These are phyloP conservation scores for Mycena maculata DNA, from an alignment of 768 basidiomycete genomes.

Conservation along the genomic window DNA sequence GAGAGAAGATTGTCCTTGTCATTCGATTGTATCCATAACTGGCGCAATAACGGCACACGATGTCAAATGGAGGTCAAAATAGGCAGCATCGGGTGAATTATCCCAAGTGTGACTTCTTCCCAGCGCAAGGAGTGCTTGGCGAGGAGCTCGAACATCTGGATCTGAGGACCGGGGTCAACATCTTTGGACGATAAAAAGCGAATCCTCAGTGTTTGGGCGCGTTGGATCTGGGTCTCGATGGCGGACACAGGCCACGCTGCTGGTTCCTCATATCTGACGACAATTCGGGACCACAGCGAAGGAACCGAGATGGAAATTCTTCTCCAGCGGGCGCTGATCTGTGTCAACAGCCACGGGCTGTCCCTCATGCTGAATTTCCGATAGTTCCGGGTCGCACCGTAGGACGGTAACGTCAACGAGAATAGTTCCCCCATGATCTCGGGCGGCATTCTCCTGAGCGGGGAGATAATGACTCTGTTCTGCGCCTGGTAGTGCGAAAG, in stretches of 20 bases:
- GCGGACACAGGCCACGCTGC: background rate
- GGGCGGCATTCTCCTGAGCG: slow-evolving; percentile 10
- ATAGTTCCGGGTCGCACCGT: no score
- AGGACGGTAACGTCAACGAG: slow-evolving; percentile 2
- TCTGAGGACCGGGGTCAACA: no score
- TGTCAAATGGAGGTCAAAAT: no score
- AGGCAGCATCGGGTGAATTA: no score
- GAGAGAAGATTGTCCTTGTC: no score
- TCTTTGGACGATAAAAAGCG: background rate
- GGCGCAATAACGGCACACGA: no score
- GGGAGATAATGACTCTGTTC: background rate
- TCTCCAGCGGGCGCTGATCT: slow-evolving; percentile 10
- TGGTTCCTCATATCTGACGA: background rate
- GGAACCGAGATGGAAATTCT: background rate
- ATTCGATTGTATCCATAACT: no score
- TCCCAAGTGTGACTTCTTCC: no score
- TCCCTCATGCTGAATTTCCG: background rate
- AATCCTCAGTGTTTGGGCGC: slow-evolving; percentile 1
- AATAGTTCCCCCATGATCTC: slow-evolving; percentile 17
- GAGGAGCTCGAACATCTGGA: no score
- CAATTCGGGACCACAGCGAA: slow-evolving; percentile 2
- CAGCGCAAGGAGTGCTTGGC: no score
- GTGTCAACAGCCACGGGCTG: slow-evolving; percentile 9
- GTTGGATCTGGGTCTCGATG: background rate
- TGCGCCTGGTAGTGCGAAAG: background rate